Conservation (phyloP, 2,329 filamentous ascomycete species). For the Hymenoscyphus repandus region DNA sequence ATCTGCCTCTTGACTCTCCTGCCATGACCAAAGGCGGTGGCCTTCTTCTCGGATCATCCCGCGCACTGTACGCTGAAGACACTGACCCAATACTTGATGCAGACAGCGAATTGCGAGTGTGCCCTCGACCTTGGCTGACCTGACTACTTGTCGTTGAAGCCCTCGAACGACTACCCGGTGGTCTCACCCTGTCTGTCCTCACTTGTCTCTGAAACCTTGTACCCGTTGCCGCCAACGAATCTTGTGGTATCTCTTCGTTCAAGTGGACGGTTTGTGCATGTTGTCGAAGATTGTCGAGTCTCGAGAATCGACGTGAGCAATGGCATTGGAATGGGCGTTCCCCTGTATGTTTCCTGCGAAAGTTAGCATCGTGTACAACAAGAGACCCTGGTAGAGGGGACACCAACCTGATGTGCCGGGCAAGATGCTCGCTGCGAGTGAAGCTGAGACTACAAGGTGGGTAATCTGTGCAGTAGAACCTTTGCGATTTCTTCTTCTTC, state of each 20-base stretch:
- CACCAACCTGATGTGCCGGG: slow-evolving; percentile 80
- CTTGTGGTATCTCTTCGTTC: slow-evolving; percentile 91
- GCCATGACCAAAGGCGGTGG: slow-evolving; percentile 82
- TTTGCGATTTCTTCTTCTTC: slow-evolving; percentile 95
- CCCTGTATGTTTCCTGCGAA: slow-evolving; percentile 82
- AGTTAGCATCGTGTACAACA: slow-evolving; percentile 23
- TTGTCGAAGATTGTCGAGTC: slow-evolving; percentile 90
- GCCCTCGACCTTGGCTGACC: slow-evolving; percentile 66
- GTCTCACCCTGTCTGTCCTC: slow-evolving; percentile 76
- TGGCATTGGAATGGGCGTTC: slow-evolving; percentile 97
- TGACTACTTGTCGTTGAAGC: slow-evolving; percentile 73
- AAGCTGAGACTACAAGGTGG: slow-evolving; percentile 93
- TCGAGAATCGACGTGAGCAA: slow-evolving; percentile 86
- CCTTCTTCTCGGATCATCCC: slow-evolving; percentile 63
- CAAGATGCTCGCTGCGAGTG: slow-evolving; percentile 90
- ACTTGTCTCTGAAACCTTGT: slow-evolving; percentile 91
- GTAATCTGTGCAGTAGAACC: slow-evolving; percentile 94
- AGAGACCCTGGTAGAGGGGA: neutral
- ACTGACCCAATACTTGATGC: slow-evolving; percentile 81
- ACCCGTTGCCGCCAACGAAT: slow-evolving; percentile 87
- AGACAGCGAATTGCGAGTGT: slow-evolving; percentile 76
- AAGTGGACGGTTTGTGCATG: slow-evolving; percentile 97
- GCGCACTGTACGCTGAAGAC: slow-evolving; percentile 43
- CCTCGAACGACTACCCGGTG: slow-evolving; percentile 65
- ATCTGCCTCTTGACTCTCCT: slow-evolving; percentile 60